Evolutionary conservation across 225 moss, liverwort and hornwort species (phyloP).

Genomic region (Physcomitrium patens): DNA sequence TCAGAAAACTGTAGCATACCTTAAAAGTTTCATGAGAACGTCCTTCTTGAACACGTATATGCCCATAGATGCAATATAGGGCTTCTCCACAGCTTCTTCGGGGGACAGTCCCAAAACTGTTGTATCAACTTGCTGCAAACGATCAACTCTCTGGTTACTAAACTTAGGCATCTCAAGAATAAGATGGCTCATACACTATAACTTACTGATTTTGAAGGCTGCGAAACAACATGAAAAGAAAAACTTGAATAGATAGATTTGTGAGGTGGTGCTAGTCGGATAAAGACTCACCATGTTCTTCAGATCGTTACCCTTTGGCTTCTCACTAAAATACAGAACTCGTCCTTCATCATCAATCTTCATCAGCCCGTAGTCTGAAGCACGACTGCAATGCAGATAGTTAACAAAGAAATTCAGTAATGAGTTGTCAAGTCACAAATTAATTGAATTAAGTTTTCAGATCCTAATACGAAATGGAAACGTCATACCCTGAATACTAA

Average conservation of each 20-base stretch:
- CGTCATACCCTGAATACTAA: too few species aligned
- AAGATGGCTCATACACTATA: too few species aligned
- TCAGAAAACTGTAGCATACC: slow-evolving; percentile 3
- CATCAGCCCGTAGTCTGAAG: slow-evolving; percentile 73
- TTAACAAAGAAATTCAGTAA: too few species aligned
- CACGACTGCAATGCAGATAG: slow-evolving; percentile 40
- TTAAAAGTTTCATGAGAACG: slow-evolving; percentile 36
- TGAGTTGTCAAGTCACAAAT: too few species aligned
- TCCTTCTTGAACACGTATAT: slow-evolving; percentile 80
- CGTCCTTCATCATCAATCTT: slow-evolving; percentile 63
- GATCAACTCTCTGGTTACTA: not conserved
- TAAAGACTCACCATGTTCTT: slow-evolving; percentile 56
- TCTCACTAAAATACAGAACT: slow-evolving; percentile 60
- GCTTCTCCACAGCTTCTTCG: slow-evolving; percentile 63
- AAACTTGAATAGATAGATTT: too few species aligned
- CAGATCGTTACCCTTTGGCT: slow-evolving; percentile 66
- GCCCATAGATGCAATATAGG: slow-evolving; percentile 82
- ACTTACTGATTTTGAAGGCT: too few species aligned
- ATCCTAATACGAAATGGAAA: too few species aligned
- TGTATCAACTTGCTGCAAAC: slow-evolving; percentile 67
- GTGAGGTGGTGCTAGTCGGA: too few species aligned
- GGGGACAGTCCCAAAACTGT: slow-evolving; percentile 64
- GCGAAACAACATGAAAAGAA: too few species aligned
- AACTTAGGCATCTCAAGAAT: not conserved
- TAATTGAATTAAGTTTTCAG: too few species aligned